phyloP scores from a whole-genome alignment of 1,139 yeast genomes.

The Zygoascus sp. region DNA sequence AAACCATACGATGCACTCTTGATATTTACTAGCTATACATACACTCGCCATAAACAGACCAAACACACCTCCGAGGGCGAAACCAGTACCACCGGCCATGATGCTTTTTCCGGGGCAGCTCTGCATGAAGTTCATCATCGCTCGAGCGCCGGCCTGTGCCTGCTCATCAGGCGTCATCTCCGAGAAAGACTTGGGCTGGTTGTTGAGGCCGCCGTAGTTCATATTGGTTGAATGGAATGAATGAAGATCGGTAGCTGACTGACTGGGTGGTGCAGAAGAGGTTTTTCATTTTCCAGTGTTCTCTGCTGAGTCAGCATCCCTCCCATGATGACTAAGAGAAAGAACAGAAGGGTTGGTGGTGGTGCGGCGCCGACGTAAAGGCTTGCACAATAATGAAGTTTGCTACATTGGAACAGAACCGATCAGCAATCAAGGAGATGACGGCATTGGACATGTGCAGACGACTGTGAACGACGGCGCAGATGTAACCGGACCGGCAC shows the following conservation, averaged over 20 bases:
- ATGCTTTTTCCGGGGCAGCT: slow-evolving; percentile 94
- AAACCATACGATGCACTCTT: too few species aligned
- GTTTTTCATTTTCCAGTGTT: neutral
- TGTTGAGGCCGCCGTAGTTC: slow-evolving; percentile 1
- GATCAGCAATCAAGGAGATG: too few species aligned
- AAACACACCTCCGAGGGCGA: slow-evolving; percentile 91
- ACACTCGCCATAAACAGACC: slow-evolving; percentile 95
- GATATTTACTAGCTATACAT: too few species aligned
- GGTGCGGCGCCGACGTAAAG: too few species aligned
- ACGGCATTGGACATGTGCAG: too few species aligned
- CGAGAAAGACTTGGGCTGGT: slow-evolving; percentile 36
- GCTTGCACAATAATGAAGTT: too few species aligned
- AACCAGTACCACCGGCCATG: slow-evolving; percentile 92
- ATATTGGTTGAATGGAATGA: neutral
- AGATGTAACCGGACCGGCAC: neutral
- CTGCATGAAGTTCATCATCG: slow-evolving; percentile 77
- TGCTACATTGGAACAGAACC: too few species aligned
- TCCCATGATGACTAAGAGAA: neutral
- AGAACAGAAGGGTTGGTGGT: neutral
- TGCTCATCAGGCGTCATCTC: slow-evolving; percentile 91
- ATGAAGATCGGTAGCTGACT: too few species aligned
- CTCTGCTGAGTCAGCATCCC: neutral
- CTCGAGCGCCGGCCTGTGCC: slow-evolving; percentile 86
- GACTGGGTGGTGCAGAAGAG: too few species aligned
- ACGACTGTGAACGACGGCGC: too few species aligned